phyloP scores from a whole-genome alignment of 495 filamentous ascomycete genomes.

The Penicillium bialowiezense region DNA sequence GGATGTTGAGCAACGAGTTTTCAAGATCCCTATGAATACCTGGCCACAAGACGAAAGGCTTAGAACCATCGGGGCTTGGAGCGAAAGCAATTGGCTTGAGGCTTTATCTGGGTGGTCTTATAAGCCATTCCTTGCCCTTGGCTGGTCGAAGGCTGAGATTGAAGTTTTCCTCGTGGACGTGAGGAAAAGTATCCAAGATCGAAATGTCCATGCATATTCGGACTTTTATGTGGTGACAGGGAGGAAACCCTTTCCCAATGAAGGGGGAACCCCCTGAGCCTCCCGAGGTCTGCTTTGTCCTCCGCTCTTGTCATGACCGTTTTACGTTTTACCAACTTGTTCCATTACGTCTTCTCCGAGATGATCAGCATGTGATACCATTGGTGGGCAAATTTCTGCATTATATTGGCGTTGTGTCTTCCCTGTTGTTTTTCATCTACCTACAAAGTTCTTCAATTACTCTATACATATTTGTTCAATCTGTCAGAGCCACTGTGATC shows the following conservation, averaged over 20 bases:
- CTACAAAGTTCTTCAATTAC: slow-evolving; percentile 4
- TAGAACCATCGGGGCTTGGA: slow-evolving; percentile 47
- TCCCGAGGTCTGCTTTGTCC: not conserved
- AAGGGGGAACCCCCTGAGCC: slow-evolving; percentile 13
- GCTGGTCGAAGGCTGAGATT: slow-evolving; percentile 48
- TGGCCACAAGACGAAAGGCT: slow-evolving; percentile 58
- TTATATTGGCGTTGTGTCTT: slow-evolving; percentile 21
- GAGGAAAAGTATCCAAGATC: slow-evolving; percentile 52
- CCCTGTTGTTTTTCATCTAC: not conserved
- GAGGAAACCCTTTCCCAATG: slow-evolving; percentile 43
- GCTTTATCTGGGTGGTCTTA: slow-evolving; percentile 47
- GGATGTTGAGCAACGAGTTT: slow-evolving; percentile 54
- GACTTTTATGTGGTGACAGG: slow-evolving; percentile 54
- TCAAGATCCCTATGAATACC: slow-evolving; percentile 56
- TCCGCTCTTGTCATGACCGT: slow-evolving; percentile 9
- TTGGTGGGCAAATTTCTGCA: slow-evolving; percentile 18
- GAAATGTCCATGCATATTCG: slow-evolving; percentile 53
- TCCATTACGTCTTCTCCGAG: slow-evolving; percentile 11
- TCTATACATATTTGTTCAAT: slow-evolving; percentile 1
- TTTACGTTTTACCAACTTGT: slow-evolving; percentile 11
- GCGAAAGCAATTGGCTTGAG: slow-evolving; percentile 39
- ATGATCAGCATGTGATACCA: slow-evolving; percentile 40
- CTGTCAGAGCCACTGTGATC: no score
- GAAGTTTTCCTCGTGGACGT: slow-evolving; percentile 61
- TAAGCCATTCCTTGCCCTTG: slow-evolving; percentile 40